phyloP scores from a whole-genome alignment of 1,284 basidiomycete species.

The Coriolopsis trogii region DNA sequence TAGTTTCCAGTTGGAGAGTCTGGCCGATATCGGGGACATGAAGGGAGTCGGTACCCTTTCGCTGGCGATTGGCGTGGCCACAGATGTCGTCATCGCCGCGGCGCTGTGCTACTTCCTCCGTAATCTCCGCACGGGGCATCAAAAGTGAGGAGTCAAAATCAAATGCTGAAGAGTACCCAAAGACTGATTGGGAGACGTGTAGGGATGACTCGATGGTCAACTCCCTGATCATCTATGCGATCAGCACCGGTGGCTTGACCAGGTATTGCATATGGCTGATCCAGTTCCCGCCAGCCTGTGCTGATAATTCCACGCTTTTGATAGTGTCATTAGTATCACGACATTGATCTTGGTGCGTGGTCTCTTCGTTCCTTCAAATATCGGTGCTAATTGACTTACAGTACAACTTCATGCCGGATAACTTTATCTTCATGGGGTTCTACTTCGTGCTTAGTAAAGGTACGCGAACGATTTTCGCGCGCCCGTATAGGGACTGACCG shows the following conservation, averaged over 20 bases:
- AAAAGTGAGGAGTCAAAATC: conserved; percentile 36
- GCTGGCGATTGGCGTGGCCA: conserved; percentile 46
- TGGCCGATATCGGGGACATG: conserved; percentile 24
- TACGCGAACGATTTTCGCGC: conserved; percentile 28
- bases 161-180: neutral
- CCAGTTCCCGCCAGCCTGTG: too few relatives aligned
- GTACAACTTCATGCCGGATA: conserved; percentile 59
- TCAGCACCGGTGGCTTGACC: conserved; percentile 65
- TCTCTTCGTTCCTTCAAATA: neutral
- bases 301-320: too few relatives aligned
- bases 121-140: conserved; percentile 49
- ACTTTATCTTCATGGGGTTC: conserved; percentile 59
- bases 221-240: conserved; percentile 52
- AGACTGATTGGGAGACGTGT: conserved; percentile 11
- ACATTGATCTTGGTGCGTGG: conserved; percentile 57
- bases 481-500: neutral
- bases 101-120: conserved; percentile 57
- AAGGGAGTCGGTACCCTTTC: conserved; percentile 46
- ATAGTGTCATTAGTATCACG: conserved; percentile 58
- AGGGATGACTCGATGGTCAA: conserved; percentile 67
- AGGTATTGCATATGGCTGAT: conserved; percentile 43
- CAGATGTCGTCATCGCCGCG: conserved; percentile 50
- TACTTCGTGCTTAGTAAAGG: conserved; percentile 70
- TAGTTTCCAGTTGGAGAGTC: conserved; percentile 28
- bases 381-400: too few relatives aligned